Conservation (phyloP, 768 basidiomycete genomes). For the Trametes cinnabarina region DNA sequence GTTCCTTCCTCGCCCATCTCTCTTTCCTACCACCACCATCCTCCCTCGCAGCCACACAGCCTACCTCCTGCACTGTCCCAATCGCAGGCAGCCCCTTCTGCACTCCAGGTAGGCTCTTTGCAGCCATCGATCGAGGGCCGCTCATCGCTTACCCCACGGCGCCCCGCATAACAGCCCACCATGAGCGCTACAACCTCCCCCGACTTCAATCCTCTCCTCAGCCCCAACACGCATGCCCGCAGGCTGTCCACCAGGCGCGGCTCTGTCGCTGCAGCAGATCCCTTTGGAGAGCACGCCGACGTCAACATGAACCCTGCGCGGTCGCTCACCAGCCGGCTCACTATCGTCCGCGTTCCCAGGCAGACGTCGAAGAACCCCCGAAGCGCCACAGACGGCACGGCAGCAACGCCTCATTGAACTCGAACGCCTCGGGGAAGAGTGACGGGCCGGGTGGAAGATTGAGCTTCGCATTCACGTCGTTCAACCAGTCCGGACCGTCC, state of each 20-base stretch:
- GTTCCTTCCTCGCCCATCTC: constrained; percentile 1
- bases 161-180: constrained; percentile 5
- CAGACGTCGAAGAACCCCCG: constrained; percentile 36
- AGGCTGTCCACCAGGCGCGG: constrained; percentile 60
- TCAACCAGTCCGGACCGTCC: constrained; percentile 36
- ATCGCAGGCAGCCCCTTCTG: background rate
- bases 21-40: constrained; percentile 12
- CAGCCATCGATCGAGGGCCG: constrained; percentile 7
- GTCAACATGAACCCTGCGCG: constrained; percentile 53
- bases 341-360: constrained; percentile 65
- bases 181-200: constrained; percentile 24
- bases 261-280: constrained; percentile 67
- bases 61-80: background rate
- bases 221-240: constrained; percentile 25
- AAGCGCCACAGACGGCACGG: constrained; percentile 32
- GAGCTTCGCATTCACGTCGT: constrained; percentile 69
- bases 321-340: constrained; percentile 60
- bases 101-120: background rate
- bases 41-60: background rate
- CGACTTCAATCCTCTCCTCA: constrained; percentile 22
- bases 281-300: constrained; percentile 54
- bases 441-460: constrained; percentile 37
- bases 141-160: constrained; percentile 10
- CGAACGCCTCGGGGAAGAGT: constrained; percentile 27
- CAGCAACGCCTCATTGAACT: constrained; percentile 30